Base-by-base conservation (phyloP, 1,284 basidiomycete species). In the Ceratorhiza oryzae-sativae region DNA sequence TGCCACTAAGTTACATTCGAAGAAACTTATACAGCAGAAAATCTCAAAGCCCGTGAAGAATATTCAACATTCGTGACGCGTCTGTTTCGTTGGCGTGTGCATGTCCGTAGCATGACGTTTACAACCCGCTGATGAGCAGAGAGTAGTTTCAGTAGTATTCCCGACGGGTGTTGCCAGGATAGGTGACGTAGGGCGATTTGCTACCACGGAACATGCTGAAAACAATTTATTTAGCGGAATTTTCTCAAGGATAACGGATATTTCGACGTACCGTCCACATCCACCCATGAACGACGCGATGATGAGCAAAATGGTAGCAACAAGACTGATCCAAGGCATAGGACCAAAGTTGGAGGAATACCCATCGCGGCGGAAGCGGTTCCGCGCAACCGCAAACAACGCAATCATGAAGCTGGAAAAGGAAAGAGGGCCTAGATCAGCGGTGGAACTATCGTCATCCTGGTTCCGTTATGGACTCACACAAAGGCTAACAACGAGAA, bases 271-370 rank as follows among this genome's bases (percentile, higher is more conserved):
- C 63, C 63, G 63, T 55, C 63, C 63, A 34, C 63, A 68, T 23
- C 63, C 63, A 18, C 63, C 63, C 63, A 68, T 68, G 51, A 68
- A 55, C 36, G 63, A 51, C 4, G 39, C 63, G 25, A 55, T 34
- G 30, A 68, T 56, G 36, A 68, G 63, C 41, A 68, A 13, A 18
- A 68, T 25, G 45, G 63, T 68, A 34, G 63, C 63, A 23, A 68
- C 63, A 42, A 68, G 63, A 25, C 63, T 68, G 63, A 68, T 68
- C 63, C 63, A 68, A 42, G 63, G 63, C 63, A 68, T 68, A 32
- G 63, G 63, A 56, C 63, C 63, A 34, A 68, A 68, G 15, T 68
- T 49, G 36, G 63, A 36, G 25, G 49, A 32, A 34, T 68, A 68
- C 36, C 63, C 63, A 45, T 68, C 63, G 51, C 63, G 63, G 51